These are phyloP conservation scores for Calonectria multiphialidica DNA, from an alignment of 2,329 filamentous ascomycete species.

Conservation along the genomic window DNA sequence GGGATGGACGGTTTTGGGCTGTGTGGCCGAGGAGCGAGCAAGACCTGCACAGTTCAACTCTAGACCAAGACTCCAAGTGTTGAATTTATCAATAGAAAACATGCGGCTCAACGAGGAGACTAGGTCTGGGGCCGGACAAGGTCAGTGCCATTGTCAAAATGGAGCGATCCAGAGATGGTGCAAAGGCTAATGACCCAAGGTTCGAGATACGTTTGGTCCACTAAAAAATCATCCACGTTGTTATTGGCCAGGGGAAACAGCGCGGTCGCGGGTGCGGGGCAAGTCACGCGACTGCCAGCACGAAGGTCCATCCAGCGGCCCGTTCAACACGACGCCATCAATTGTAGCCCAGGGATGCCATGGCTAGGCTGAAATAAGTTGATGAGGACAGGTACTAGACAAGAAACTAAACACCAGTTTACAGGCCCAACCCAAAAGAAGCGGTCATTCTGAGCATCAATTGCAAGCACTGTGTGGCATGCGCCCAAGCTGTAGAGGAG, in stretches of 20 bases:
- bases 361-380: background rate
- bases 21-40: background rate
- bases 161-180: background rate
- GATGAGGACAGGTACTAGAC: no score
- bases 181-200: background rate
- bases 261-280: background rate
- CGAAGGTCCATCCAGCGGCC: background rate
- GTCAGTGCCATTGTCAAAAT: background rate
- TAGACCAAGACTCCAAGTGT: background rate
- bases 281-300: background rate
- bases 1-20: background rate
- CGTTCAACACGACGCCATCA: background rate
- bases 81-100: background rate
- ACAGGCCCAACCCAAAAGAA: background rate
- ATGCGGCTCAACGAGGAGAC: background rate
- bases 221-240: background rate
- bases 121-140: background rate
- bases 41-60: background rate
- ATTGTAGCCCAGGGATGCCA: background rate
- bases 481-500: background rate
- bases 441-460: background rate
- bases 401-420: no score
- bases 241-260: background rate
- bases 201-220: background rate
- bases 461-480: background rate